Conservation (phyloP, 176 grass and related monocot species). For the Musa troglodytarum region DNA sequence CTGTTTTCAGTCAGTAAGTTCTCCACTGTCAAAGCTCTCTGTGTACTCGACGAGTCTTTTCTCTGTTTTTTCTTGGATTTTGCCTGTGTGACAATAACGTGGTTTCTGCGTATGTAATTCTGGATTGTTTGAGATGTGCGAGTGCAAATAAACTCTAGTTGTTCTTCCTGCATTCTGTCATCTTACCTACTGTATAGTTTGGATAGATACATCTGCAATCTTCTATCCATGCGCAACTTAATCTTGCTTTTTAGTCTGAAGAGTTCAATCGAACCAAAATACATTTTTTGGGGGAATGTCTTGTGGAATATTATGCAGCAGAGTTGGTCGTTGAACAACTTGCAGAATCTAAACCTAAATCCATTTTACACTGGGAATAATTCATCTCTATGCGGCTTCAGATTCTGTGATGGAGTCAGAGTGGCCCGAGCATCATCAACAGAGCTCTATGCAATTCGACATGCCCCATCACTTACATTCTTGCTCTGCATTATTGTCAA, state of each 20-base stretch:
- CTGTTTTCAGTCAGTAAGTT: neutral
- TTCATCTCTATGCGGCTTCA: no score
- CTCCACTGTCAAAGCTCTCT: neutral
- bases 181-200: neutral
- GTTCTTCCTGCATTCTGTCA: neutral
- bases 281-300: no score
- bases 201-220: neutral
- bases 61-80: neutral
- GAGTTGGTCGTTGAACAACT: no score
- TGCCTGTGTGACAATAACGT: neutral
- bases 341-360: no score
- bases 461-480: no score
- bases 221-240: neutral
- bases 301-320: no score
- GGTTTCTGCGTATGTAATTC: neutral
- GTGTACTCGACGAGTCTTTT: neutral
- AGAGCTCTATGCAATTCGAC: no score
- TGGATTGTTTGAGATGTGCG: neutral
- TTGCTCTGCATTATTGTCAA: no score
- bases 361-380: no score
- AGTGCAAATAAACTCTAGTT: slow-evolving; percentile 1
- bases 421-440: no score
- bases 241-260: neutral
- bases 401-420: no score
- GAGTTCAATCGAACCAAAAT: no score